A percentile compares a stretch with the other conserved stretches of the same genome.
These are phyloP conservation scores for Botrytis tulipae DNA, from an alignment of 2,329 filamentous ascomycete species.

Conservation along the genomic window DNA sequence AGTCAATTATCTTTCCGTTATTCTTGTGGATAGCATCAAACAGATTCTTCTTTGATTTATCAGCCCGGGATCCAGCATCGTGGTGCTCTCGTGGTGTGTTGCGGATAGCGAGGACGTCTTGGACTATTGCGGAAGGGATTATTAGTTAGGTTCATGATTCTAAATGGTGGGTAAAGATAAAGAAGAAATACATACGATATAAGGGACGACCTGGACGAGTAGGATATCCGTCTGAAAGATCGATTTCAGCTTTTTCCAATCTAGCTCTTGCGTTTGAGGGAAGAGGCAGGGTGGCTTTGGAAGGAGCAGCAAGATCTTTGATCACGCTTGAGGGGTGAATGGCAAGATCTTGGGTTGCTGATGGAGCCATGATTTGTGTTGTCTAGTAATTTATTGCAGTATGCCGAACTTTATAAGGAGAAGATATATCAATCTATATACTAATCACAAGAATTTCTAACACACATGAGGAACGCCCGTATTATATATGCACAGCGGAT, in stretches of 20 bases:
- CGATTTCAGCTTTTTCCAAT: conserved; percentile 66
- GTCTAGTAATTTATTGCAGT: neutral
- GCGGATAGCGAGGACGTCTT: conserved; percentile 67
- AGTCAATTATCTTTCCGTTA: conserved; percentile 56
- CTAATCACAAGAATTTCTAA: neutral
- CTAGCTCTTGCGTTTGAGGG: conserved; percentile 56
- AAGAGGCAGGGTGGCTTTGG: conserved; percentile 62
- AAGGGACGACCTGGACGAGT: conserved; percentile 66
- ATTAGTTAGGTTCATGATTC: neutral
- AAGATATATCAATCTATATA: neutral
- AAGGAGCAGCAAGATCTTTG: conserved; percentile 59
- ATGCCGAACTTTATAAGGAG: neutral
- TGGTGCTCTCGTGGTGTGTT: conserved; percentile 53
- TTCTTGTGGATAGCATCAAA: conserved; percentile 50
- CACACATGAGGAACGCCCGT: neutral
- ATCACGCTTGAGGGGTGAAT: conserved; percentile 56
- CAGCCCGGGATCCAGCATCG: conserved; percentile 63
- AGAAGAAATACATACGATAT: conserved; percentile 42
- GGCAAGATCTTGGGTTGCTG: conserved; percentile 47
- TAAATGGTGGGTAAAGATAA: neutral
- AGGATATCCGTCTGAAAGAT: conserved; percentile 68
- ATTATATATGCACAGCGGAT: neutral
- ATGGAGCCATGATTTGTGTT: conserved; percentile 4
- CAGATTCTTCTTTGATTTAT: conserved; percentile 61
- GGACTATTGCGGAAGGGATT: conserved; percentile 29